Conservation (phyloP, 805 yeast genomes). For the Vanderwaltozyma polyspora region DNA sequence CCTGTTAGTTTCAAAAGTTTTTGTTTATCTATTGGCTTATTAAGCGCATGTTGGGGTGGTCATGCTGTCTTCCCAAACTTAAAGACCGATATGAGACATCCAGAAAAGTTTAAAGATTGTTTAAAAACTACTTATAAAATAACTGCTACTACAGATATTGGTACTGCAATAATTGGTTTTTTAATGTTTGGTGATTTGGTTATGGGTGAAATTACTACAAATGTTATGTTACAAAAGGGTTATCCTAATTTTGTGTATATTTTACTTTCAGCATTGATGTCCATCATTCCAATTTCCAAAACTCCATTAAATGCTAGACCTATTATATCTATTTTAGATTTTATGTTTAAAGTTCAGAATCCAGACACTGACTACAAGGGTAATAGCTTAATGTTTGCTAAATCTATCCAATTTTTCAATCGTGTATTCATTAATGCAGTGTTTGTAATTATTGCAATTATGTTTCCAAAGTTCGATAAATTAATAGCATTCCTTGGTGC, state of each 20-base stretch:
- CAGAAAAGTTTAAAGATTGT: constrained; percentile 42
- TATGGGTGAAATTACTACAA: constrained; percentile 67
- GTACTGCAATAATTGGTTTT: constrained; percentile 57
- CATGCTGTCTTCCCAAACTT: constrained; percentile 72
- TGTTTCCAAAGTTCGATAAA: constrained; percentile 70
- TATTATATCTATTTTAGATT: constrained; percentile 58
- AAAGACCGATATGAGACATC: constrained; percentile 61
- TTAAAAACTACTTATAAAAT: constrained; percentile 48
- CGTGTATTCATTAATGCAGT: constrained; percentile 41
- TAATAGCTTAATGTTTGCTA: constrained; percentile 12
- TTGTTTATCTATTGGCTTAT: constrained; percentile 52
- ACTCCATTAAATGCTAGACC: constrained; percentile 79
- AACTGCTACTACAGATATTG: constrained; percentile 47
- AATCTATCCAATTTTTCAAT: constrained; percentile 15
- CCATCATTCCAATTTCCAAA: constrained; percentile 76
- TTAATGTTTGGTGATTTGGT: constrained; percentile 70
- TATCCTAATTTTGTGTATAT: constrained; percentile 55
- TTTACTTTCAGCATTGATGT: constrained; percentile 55
- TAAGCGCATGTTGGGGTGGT: constrained; percentile 79
- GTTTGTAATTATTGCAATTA: constrained; percentile 48
- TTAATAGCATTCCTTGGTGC: constrained; percentile 76
- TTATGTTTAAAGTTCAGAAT: constrained; percentile 29
- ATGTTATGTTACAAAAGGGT: constrained; percentile 51
- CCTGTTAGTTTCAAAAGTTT: constrained; percentile 45
- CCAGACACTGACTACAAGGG: constrained; percentile 13